phyloP scores from a whole-genome alignment of 345 rosid species.

The Ceriops decandra region DNA sequence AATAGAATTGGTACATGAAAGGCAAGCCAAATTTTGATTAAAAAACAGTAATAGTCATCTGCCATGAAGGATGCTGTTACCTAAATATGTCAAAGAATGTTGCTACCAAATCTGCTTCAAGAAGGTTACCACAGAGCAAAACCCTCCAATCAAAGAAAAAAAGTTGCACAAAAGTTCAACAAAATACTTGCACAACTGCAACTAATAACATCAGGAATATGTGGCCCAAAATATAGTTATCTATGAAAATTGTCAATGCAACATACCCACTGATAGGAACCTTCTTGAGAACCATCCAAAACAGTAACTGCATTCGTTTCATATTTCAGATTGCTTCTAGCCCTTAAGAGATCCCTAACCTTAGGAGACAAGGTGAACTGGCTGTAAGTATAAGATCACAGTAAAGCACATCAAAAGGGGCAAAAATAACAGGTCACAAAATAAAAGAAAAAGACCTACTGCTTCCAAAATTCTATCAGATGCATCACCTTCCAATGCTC shows the following conservation, averaged over 20 bases:
- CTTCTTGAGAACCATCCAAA: slow-evolving; percentile 85
- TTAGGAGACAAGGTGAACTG: slow-evolving; percentile 26
- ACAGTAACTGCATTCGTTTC: slow-evolving; percentile 55
- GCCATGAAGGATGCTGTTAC: too few species aligned
- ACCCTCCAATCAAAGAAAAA: not conserved
- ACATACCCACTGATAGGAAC: slow-evolving; percentile 87
- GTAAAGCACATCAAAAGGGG: slow-evolving; percentile 3
- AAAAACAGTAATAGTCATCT: too few species aligned
- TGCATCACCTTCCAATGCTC: slow-evolving; percentile 65
- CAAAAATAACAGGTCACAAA: too few species aligned
- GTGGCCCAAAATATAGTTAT: not conserved
- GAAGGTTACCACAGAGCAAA: too few species aligned
- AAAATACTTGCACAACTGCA: not conserved
- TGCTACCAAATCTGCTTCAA: too few species aligned
- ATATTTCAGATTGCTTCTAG: slow-evolving; percentile 56
- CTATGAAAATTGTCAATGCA: not conserved
- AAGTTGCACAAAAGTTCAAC: not conserved
- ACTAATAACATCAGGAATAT: not conserved
- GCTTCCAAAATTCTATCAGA: slow-evolving; percentile 74
- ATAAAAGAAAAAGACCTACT: slow-evolving; percentile 32
- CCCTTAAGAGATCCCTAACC: slow-evolving; percentile 77
- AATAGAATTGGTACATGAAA: too few species aligned
- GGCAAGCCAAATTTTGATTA: too few species aligned
- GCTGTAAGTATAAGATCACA: not conserved
- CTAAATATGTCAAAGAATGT: too few species aligned